Evolutionary conservation across 2,329 filamentous ascomycete species (phyloP), one percentile per base, ranked within the genome.

Genomic region (Fusarium mangiferae): DNA sequence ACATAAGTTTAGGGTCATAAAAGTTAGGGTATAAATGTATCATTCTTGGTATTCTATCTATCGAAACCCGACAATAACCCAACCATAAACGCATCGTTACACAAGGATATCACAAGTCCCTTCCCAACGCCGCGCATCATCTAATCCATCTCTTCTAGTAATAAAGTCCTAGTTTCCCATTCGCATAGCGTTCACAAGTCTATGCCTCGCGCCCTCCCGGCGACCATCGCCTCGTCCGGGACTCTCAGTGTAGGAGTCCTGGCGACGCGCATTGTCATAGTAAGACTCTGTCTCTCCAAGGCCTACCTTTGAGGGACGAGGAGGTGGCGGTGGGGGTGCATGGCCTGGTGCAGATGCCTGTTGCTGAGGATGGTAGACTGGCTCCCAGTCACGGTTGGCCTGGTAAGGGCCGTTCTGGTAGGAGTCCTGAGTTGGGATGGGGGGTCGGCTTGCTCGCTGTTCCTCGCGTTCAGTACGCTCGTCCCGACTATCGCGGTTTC

Each of bases 251-350:
- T 78, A 78, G 5, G 74, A 74, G 3, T 78, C 76, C 11, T 73
- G 60, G 30, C 75, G 68, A 22, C 64, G 70, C 20, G 72, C 64
- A 7, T 74, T 49, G 20, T 83, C 80, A 35, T 82, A 81, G 62
- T 79, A 83, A 4, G 76, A 68, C 62, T 83, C 81, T 5, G 76
- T 55, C 28, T 83, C 81, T n/a, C 81, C 80, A 20, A 82, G 68
- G 48, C 79, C 80, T 26, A 83, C 77, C 75, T 84, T 84, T 51
- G 80, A 80, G 8, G 82, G 82, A 7, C 81, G 80, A 6, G 82
- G 82, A 11, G 82, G 82, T 2, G 82, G 82, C 6, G 82, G 82
- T 4, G 82, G 80, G 38, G 82, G 78, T 57, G 79, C 76, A 18
- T 75, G 70, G 26, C 71, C 75, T 24, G 75, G 71, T 42, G 57